Evolutionary conservation across 2,329 filamentous ascomycete species (phyloP).

Genomic region (Penicillium thymicola): DNA sequence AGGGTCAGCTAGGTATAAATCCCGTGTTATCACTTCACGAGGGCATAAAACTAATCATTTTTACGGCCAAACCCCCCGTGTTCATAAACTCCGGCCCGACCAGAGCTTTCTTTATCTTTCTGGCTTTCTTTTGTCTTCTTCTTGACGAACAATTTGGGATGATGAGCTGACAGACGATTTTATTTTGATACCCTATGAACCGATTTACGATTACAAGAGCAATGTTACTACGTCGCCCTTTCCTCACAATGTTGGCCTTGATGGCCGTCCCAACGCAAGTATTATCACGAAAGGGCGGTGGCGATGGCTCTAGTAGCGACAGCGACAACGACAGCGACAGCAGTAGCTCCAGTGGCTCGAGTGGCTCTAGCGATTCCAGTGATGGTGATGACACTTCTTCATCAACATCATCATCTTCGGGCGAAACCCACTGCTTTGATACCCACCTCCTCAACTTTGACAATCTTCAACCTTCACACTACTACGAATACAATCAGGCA

Average conservation of each 20-base stretch:
- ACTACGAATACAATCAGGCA: conserved; percentile 1
- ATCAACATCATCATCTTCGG: not conserved
- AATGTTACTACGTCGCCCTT: not conserved
- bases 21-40: not conserved
- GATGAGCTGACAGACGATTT: not conserved
- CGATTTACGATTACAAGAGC: not conserved
- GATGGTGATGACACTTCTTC: not conserved
- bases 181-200: not conserved
- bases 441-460: conserved; percentile 2
- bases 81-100: not conserved
- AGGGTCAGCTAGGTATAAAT: not conserved
- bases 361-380: not conserved
- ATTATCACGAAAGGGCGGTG: conserved; percentile 1
- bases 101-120: not conserved
- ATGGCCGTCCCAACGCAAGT: not conserved
- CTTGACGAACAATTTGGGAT: not conserved
- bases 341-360: not conserved
- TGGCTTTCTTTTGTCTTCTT: not conserved
- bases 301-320: not conserved
- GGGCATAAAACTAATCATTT: not conserved
- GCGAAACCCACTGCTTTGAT: not conserved
- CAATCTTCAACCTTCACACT: conserved; percentile 1
- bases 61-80: not conserved
- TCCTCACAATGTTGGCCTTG: not conserved
- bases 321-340: not conserved